Evolutionary conservation across 2,329 filamentous ascomycete species (phyloP).

Genomic region (Plenodomus lindquistii): DNA sequence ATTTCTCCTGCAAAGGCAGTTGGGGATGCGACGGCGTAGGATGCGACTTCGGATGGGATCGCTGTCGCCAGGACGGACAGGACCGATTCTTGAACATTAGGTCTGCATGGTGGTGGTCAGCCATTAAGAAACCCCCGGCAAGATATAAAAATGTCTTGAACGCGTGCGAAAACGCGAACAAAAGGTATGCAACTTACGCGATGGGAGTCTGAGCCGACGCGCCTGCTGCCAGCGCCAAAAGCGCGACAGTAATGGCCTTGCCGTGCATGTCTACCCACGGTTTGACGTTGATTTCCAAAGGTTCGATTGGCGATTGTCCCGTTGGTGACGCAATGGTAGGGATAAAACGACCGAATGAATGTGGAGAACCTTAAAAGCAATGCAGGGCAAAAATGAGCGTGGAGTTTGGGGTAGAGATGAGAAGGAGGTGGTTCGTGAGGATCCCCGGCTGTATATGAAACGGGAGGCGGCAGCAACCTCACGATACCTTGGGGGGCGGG

Average conservation of each 20-base stretch:
- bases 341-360: constrained; percentile 24
- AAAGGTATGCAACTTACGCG: constrained; percentile 21
- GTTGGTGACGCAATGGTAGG: constrained; percentile 10
- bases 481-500: constrained; percentile 20
- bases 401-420: constrained; percentile 21
- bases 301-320: constrained; percentile 5
- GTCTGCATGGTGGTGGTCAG: constrained; percentile 9
- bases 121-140: constrained; percentile 11
- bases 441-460: constrained; percentile 33
- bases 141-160: neutral
- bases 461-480: constrained; percentile 12
- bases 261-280: constrained; percentile 34
- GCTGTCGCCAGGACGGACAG: constrained; percentile 50
- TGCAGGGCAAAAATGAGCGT: constrained; percentile 20
- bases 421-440: constrained; percentile 17
- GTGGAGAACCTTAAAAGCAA: constrained; percentile 26
- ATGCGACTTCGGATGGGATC: constrained; percentile 47
- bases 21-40: constrained; percentile 48
- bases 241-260: constrained; percentile 27
- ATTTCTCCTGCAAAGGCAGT: constrained; percentile 48
- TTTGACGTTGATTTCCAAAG: constrained; percentile 3
- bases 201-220: constrained; percentile 28
- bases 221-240: constrained; percentile 35
- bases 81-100: constrained; percentile 42
- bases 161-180: neutral